Conservation (phyloP, 108 stramenopile species). For the Cyclotella kingstonii region DNA sequence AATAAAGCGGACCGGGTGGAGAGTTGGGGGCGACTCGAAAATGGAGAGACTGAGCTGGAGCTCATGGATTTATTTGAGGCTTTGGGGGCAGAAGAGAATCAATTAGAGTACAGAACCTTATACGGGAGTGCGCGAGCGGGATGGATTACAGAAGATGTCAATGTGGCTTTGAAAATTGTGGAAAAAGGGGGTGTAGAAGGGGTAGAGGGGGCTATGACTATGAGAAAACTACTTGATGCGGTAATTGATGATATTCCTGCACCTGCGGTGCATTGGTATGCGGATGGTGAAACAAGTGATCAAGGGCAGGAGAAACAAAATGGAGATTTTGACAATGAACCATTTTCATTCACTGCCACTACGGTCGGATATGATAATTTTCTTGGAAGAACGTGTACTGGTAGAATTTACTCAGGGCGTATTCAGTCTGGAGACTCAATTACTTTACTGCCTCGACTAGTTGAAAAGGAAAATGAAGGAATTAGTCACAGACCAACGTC, state of each 20-base stretch:
- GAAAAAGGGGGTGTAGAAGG: slow-evolving; percentile 15
- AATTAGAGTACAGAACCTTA: slow-evolving; percentile 91
- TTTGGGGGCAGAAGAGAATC: slow-evolving; percentile 82
- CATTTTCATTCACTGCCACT: slow-evolving; percentile 83
- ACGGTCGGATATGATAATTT: slow-evolving; percentile 86
- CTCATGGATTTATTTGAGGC: slow-evolving; percentile 88
- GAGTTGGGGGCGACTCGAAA: slow-evolving; percentile 70
- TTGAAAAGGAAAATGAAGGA: neutral
- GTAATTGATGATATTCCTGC: slow-evolving; percentile 77
- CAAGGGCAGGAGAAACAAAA: slow-evolving; percentile 23
- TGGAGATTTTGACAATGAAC: slow-evolving; percentile 44
- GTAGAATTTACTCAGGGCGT: slow-evolving; percentile 70
- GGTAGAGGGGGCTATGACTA: slow-evolving; percentile 32
- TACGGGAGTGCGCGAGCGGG: slow-evolving; percentile 92
- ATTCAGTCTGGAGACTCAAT: slow-evolving; percentile 52
- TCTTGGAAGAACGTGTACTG: slow-evolving; percentile 82
- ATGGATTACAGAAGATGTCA: slow-evolving; percentile 82
- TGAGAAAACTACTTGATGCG: slow-evolving; percentile 84
- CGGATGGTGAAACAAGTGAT: slow-evolving; percentile 6
- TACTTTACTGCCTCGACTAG: slow-evolving; percentile 43
- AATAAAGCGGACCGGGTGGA: slow-evolving; percentile 96
- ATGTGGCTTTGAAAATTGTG: slow-evolving; percentile 60
- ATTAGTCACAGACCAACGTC: slow-evolving; percentile 17
- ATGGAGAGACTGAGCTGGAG: slow-evolving; percentile 86
- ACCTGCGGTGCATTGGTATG: slow-evolving; percentile 59